These are phyloP conservation scores for Jacaranda copaia DNA, from an alignment of 257 asterid genomes.

Conservation along the genomic window DNA sequence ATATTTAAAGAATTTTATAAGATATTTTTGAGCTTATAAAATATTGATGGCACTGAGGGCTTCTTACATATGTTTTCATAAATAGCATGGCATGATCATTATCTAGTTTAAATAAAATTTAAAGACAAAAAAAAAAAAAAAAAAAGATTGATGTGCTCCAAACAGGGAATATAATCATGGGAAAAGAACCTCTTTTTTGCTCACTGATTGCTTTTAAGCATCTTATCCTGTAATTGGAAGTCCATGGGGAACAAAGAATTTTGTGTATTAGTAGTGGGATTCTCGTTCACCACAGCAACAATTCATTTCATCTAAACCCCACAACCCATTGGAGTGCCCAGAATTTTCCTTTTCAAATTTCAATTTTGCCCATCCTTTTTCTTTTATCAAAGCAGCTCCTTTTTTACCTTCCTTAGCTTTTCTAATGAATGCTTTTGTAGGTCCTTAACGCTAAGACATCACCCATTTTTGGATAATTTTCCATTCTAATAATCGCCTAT, in stretches of 20 bases:
- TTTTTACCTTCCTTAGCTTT: constrained; percentile 27
- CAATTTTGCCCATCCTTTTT: constrained; percentile 24
- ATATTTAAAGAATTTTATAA: too few species aligned
- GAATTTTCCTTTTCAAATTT: constrained; percentile 31
- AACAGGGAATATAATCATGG: constrained; percentile 53
- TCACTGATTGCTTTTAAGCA: constrained; percentile 64
- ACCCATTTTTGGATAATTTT: constrained; percentile 38
- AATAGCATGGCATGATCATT: constrained; percentile 32
- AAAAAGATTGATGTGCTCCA: constrained; percentile 42
- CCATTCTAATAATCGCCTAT: constrained; percentile 37
- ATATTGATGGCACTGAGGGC: too few species aligned
- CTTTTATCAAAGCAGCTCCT: constrained; percentile 34
- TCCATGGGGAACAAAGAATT: constrained; percentile 37
- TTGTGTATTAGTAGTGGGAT: constrained; percentile 72
- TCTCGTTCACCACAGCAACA: constrained; percentile 71
- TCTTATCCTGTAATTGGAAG: constrained; percentile 49
- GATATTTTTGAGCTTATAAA: too few species aligned
- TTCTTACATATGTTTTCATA: constrained; percentile 36
- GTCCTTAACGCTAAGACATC: constrained; percentile 51
- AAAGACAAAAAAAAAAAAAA: too few species aligned
- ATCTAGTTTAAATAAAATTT: constrained; percentile 26
- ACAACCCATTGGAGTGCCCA: constrained; percentile 36
- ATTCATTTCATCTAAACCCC: constrained; percentile 55
- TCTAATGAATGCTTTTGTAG: constrained; percentile 52
- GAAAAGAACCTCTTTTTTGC: constrained; percentile 38